Percentiles rank a stretch among this genome's conserved stretches.
These are phyloP conservation scores for Plasmodium malariae DNA, from an alignment of 169 alveolate species.

Conservation along the genomic window DNA sequence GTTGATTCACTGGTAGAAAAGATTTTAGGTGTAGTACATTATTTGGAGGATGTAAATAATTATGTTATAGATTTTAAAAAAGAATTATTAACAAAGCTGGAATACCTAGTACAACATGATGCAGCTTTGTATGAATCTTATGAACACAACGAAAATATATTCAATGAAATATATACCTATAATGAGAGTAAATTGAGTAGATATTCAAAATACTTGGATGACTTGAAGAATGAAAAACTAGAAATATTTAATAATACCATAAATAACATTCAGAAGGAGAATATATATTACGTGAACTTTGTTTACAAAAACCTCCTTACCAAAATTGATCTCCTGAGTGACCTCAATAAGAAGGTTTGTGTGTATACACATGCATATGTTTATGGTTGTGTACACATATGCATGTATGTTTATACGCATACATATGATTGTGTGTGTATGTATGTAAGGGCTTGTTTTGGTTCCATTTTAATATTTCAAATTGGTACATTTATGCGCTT, in stretches of 20 bases:
- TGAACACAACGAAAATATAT: slow-evolving; percentile 39
- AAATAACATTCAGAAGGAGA: slow-evolving; percentile 47
- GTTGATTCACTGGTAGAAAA: slow-evolving; percentile 45
- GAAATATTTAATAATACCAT: slow-evolving; percentile 48
- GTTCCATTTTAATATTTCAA: too few relatives aligned
- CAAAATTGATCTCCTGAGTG: slow-evolving; percentile 52
- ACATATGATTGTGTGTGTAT: background rate
- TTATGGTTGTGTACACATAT: background rate
- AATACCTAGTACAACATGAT: slow-evolving; percentile 47
- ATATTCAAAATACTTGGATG: slow-evolving; percentile 27
- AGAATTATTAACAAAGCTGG: slow-evolving; percentile 38
- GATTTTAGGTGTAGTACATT: slow-evolving; percentile 29
- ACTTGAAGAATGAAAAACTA: slow-evolving; percentile 18
- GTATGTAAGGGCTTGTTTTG: too few relatives aligned
- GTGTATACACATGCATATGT: background rate
- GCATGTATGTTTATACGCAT: background rate
- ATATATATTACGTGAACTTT: slow-evolving; percentile 41
- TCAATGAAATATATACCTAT: slow-evolving; percentile 32
- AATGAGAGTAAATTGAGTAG: slow-evolving; percentile 36
- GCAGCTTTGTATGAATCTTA: slow-evolving; percentile 33
- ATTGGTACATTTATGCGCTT: background rate
- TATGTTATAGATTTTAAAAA: slow-evolving; percentile 57
- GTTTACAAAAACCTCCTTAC: slow-evolving; percentile 44
- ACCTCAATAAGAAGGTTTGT: slow-evolving; percentile 45
- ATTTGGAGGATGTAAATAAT: slow-evolving; percentile 51